Conservation (phyloP, 495 filamentous ascomycete species). For the Hyaloscypha bicolor region DNA sequence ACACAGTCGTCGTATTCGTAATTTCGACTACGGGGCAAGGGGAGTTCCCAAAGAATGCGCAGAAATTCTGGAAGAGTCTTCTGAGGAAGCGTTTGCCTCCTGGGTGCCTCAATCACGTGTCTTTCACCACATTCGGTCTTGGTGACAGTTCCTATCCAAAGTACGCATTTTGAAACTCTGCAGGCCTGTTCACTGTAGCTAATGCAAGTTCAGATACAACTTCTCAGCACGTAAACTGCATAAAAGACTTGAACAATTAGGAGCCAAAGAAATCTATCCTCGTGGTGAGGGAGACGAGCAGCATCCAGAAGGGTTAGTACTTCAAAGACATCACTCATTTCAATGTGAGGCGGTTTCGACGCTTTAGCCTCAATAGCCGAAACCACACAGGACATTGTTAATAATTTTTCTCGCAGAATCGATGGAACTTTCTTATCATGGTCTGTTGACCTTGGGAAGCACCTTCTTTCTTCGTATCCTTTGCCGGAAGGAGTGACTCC, state of each 20-base stretch:
- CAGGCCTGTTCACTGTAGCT: background rate
- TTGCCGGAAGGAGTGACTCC: constrained; percentile 64
- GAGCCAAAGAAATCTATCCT: constrained; percentile 74
- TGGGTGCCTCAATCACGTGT: constrained; percentile 64
- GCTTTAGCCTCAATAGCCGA: background rate
- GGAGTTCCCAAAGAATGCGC: constrained; percentile 80
- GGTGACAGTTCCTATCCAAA: constrained; percentile 94
- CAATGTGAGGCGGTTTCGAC: too few relatives aligned
- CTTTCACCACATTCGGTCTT: constrained; percentile 85
- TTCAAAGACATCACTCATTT: background rate
- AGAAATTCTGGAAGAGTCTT: constrained; percentile 82
- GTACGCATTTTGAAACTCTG: constrained; percentile 42
- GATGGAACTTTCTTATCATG: constrained; percentile 85
- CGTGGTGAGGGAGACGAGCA: constrained; percentile 90
- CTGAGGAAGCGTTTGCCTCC: constrained; percentile 74
- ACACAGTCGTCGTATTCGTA: constrained; percentile 72
- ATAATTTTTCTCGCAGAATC: constrained; percentile 46
- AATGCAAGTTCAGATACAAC: constrained; percentile 68
- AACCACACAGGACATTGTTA: background rate
- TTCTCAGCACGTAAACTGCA: constrained; percentile 88
- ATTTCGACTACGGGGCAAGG: constrained; percentile 95
- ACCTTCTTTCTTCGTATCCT: constrained; percentile 68
- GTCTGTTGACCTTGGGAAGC: constrained; percentile 63
- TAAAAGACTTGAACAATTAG: constrained; percentile 82
- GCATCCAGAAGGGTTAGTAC: constrained; percentile 82